A percentile compares a stretch with the other conserved stretches of the same genome.
These are phyloP conservation scores for Aspergillus sp. DNA, from an alignment of 2,329 filamentous ascomycete genomes.

Conservation along the genomic window DNA sequence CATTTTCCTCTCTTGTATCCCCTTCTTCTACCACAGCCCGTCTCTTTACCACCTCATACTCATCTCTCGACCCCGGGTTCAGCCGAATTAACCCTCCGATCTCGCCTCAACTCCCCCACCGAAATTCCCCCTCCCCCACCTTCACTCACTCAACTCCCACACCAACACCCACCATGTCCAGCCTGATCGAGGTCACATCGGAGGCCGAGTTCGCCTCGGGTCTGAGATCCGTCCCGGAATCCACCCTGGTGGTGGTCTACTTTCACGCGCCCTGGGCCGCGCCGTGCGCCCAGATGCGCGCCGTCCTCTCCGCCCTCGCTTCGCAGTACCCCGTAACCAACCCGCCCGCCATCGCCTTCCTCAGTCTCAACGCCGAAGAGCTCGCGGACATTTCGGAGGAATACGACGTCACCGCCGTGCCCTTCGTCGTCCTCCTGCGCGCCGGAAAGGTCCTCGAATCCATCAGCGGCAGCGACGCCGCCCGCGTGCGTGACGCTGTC, in stretches of 20 bases:
- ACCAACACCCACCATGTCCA: conserved; percentile 58
- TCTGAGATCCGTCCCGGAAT: conserved; percentile 62
- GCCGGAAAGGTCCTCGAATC: conserved; percentile 74
- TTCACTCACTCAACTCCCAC: background rate
- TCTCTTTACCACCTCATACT: background rate
- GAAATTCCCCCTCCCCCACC: background rate
- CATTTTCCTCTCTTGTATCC: background rate
- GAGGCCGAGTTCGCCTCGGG: conserved; percentile 71
- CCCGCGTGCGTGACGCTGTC: conserved; percentile 79
- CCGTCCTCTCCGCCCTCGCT: conserved; percentile 80
- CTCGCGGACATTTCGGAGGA: conserved; percentile 85
- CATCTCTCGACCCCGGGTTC: background rate
- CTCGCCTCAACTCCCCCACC: background rate
- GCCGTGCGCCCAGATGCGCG: conserved; percentile 90
- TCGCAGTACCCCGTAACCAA: conserved; percentile 72
- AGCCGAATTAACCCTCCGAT: background rate
- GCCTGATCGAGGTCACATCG: conserved; percentile 72
- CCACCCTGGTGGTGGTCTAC: conserved; percentile 78
- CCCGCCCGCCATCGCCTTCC: conserved; percentile 71
- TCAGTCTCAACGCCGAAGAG: conserved; percentile 91
- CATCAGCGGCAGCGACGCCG: conserved; percentile 84
- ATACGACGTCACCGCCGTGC: conserved; percentile 93
- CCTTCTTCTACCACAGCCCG: background rate
- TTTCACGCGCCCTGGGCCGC: conserved; percentile 98
- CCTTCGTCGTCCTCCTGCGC: conserved; percentile 81